phyloP scores from a whole-genome alignment of 768 basidiomycete genomes.

The Coprinopsis sp. region DNA sequence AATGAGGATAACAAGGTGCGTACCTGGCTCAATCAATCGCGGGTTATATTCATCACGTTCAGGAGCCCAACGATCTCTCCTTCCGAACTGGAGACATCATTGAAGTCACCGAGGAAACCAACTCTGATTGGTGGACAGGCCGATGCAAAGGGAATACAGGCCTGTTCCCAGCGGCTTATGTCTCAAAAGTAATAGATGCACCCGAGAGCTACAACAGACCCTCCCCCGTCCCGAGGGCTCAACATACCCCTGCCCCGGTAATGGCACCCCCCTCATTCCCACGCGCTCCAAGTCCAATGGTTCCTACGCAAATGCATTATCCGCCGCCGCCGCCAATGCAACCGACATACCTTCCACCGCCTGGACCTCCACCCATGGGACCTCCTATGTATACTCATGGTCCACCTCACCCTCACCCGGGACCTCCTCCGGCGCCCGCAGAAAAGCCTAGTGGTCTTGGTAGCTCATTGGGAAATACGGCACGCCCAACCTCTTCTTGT shows the following conservation, averaged over 20 bases:
- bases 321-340: too few relatives aligned
- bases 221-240: conserved; percentile 8
- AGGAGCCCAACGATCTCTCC: conserved; percentile 72
- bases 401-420: conserved; percentile 9
- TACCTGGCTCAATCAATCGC: conserved; percentile 1
- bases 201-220: conserved; percentile 35
- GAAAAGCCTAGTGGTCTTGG: conserved; percentile 52
- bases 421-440: conserved; percentile 27
- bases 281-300: too few relatives aligned
- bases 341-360: too few relatives aligned
- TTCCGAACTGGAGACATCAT: conserved; percentile 73
- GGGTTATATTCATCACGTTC: conserved; percentile 4
- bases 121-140: conserved; percentile 88
- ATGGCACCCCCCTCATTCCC: too few relatives aligned
- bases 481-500: conserved; percentile 17
- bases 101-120: conserved; percentile 68
- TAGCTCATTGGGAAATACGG: conserved; percentile 47
- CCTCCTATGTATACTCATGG: too few relatives aligned
- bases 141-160: conserved; percentile 54
- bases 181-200: conserved; percentile 17
- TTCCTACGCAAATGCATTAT: too few relatives aligned
- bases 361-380: too few relatives aligned
- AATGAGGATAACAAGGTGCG: conserved; percentile 54
- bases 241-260: too few relatives aligned
- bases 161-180: conserved; percentile 72